These are phyloP conservation scores for Candida ipomoeae DNA, from an alignment of 805 yeast genomes.

Conservation along the genomic window DNA sequence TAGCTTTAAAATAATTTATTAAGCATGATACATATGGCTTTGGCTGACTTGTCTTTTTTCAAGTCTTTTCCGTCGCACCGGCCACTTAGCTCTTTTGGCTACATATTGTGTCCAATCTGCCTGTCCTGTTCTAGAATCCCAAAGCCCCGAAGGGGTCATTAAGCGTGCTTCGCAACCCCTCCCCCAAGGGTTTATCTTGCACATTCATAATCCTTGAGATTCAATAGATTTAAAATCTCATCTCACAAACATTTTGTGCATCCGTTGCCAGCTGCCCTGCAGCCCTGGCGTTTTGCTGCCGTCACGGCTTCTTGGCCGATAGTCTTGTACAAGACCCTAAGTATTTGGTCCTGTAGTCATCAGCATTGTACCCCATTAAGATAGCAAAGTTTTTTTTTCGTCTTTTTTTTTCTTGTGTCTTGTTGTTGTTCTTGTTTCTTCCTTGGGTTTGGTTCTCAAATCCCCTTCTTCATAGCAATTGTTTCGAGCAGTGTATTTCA, in stretches of 20 bases:
- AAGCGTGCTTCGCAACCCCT: background rate
- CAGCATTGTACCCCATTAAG: background rate
- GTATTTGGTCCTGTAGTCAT: background rate
- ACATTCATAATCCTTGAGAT: background rate
- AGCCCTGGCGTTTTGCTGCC: background rate
- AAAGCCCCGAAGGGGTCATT: background rate
- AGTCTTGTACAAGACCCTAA: background rate
- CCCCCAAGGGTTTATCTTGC: background rate
- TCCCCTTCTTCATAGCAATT: background rate
- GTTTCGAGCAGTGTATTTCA: background rate
- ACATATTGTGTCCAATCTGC: background rate
- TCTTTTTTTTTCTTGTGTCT: no score
- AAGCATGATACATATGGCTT: background rate
- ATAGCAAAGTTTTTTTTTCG: background rate
- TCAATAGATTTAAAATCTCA: background rate
- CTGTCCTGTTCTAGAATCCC: background rate
- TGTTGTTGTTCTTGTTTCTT: background rate
- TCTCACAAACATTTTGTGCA: background rate
- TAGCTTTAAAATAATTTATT: background rate
- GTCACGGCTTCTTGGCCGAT: background rate
- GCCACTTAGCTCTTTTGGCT: background rate
- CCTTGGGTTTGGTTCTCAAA: no score
- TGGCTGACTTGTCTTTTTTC: background rate
- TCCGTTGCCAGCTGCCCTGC: background rate
- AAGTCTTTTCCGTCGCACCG: background rate